Percentiles rank a stretch among this genome's conserved stretches.
These are phyloP conservation scores for Zoysia japonica DNA, from an alignment of 176 grass and related monocot genomes.

Conservation along the genomic window DNA sequence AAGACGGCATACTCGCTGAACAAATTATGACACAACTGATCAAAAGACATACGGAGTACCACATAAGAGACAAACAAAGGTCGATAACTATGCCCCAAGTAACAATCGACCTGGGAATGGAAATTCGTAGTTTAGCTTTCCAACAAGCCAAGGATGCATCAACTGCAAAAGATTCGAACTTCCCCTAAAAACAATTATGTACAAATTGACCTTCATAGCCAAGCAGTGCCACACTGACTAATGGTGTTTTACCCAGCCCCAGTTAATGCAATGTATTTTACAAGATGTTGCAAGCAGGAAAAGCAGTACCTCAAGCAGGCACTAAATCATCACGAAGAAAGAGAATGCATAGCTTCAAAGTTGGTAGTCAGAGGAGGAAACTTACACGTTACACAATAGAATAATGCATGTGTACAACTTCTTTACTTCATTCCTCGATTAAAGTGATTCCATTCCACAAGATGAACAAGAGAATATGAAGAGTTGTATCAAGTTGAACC, in stretches of 20 bases:
- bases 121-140: too few species aligned
- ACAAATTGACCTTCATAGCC: neutral
- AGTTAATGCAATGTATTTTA: neutral
- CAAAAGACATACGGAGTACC: neutral
- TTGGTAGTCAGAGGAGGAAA: constrained; percentile 14
- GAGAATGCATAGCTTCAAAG: neutral
- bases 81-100: neutral
- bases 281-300: constrained; percentile 15
- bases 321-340: neutral
- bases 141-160: too few species aligned
- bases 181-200: neutral
- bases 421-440: constrained; percentile 1
- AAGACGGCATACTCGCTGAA: neutral
- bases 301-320: neutral
- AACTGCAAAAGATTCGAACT: neutral
- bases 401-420: constrained; percentile 8
- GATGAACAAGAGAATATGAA: constrained; percentile 2
- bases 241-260: neutral
- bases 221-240: neutral
- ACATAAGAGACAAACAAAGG: neutral
- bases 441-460: constrained; percentile 5
- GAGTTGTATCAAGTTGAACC: constrained; percentile 15
- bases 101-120: too few species aligned
- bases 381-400: constrained; percentile 18
- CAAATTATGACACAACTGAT: neutral